Percentiles rank a stretch among this genome's conserved stretches.
Conservation (phyloP, 306 rosid genomes). For the Vigna hirtella region DNA sequence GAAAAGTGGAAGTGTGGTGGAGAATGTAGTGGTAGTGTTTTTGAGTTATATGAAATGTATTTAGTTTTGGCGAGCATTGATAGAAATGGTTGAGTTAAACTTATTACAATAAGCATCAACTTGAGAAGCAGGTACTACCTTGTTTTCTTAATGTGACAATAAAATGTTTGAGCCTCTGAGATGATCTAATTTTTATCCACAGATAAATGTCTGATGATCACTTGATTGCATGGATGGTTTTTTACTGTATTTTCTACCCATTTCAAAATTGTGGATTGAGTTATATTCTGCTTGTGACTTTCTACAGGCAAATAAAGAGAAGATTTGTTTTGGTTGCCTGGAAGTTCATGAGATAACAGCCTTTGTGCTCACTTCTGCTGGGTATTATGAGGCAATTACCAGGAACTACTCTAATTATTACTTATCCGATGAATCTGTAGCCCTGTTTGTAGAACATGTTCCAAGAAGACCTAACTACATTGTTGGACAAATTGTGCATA, state of each 20-base stretch:
- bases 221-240: constrained; percentile 8
- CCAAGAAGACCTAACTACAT: constrained; percentile 84
- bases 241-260: neutral
- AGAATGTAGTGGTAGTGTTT: constrained; percentile 1
- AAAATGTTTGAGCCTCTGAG: neutral
- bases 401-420: constrained; percentile 82
- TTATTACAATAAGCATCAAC: constrained; percentile 86
- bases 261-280: constrained; percentile 15
- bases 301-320: constrained; percentile 91
- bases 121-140: constrained; percentile 81
- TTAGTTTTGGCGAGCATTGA: constrained; percentile 1
- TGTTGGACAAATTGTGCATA: constrained; percentile 98
- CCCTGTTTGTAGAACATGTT: constrained; percentile 82
- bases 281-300: constrained; percentile 38
- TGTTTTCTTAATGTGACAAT: constrained; percentile 7
- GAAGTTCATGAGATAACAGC: constrained; percentile 96
- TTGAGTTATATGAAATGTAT: constrained; percentile 26
- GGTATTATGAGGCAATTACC: constrained; percentile 88
- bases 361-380: constrained; percentile 75
- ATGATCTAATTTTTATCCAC: neutral
- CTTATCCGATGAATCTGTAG: constrained; percentile 89
- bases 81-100: constrained; percentile 53
- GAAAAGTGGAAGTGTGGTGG: constrained; percentile 20
- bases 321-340: constrained; percentile 81
- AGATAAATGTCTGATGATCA: neutral